phyloP scores from a whole-genome alignment of 208 protist species.

The Acanthamoeba divionensis region DNA sequence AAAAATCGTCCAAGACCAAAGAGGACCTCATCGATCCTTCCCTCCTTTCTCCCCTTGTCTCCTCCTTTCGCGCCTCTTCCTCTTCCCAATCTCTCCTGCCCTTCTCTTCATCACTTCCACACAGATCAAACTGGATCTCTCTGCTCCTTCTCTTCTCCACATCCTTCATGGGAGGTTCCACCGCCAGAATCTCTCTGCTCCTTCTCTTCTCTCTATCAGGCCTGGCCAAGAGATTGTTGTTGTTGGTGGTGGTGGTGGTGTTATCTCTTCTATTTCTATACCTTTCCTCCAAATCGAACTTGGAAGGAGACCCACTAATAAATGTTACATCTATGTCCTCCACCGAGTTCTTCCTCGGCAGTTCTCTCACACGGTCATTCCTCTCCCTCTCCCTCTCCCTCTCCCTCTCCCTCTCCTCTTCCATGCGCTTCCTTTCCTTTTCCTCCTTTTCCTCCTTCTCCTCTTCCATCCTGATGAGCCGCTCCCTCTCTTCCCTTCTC shows the following conservation, averaged over 20 bases:
- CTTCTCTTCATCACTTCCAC: background rate
- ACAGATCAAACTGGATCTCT: background rate
- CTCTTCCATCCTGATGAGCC: background rate
- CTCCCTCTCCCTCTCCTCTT: too few relatives aligned
- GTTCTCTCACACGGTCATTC: background rate
- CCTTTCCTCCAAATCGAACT: background rate
- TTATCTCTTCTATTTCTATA: background rate
- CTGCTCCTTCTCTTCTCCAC: background rate
- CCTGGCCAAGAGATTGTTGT: background rate
- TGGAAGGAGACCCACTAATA: background rate
- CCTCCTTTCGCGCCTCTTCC: background rate
- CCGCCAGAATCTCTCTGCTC: background rate
- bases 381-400: too few relatives aligned
- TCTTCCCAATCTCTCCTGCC: background rate
- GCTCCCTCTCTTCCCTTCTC: too few relatives aligned
- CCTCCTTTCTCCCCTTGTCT: background rate
- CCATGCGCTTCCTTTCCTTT: too few relatives aligned
- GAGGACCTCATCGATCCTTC: background rate
- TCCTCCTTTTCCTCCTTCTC: too few relatives aligned
- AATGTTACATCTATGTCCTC: background rate
- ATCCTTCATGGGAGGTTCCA: background rate
- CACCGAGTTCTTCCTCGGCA: background rate
- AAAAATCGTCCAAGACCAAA: too few relatives aligned
- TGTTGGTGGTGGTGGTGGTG: background rate
- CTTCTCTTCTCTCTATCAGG: background rate